phyloP scores from a whole-genome alignment of 2,329 filamentous ascomycete species.

The Cordyceps militaris region DNA sequence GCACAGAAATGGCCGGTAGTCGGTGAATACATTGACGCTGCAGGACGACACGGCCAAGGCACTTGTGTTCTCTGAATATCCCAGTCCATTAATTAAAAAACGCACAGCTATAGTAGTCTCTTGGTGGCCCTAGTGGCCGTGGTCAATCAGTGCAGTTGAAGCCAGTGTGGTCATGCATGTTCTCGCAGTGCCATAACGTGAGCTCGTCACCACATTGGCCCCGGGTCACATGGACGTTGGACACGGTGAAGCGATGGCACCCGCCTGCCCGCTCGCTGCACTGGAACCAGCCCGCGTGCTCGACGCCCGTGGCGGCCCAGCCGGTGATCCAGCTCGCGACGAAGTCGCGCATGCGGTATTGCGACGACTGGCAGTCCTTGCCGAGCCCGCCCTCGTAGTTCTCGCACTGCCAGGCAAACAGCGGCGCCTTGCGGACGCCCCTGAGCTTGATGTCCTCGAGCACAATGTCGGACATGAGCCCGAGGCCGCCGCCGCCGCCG shows the following conservation, averaged over 20 bases:
- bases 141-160: slow-evolving; percentile 5
- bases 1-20: background rate
- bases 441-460: slow-evolving; percentile 26
- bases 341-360: slow-evolving; percentile 25
- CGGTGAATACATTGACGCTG: background rate
- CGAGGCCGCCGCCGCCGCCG: slow-evolving; percentile 49
- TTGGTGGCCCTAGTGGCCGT: too few species aligned
- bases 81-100: background rate
- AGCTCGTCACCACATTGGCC: slow-evolving; percentile 15
- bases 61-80: background rate
- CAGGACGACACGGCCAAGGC: background rate
- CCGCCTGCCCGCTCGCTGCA: slow-evolving; percentile 27
- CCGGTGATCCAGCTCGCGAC: slow-evolving; percentile 23
- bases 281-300: slow-evolving; percentile 23
- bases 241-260: slow-evolving; percentile 24
- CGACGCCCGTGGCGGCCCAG: slow-evolving; percentile 22
- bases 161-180: slow-evolving; percentile 7
- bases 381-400: slow-evolving; percentile 28
- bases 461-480: slow-evolving; percentile 28
- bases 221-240: slow-evolving; percentile 19
- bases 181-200: slow-evolving; percentile 12
- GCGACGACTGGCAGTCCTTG: slow-evolving; percentile 28
- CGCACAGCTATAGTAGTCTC: background rate
- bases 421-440: slow-evolving; percentile 23
- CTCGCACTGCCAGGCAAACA: slow-evolving; percentile 31